Conservation (phyloP, 768 basidiomycete genomes). For the Xerocomus brunneocitrinus region DNA sequence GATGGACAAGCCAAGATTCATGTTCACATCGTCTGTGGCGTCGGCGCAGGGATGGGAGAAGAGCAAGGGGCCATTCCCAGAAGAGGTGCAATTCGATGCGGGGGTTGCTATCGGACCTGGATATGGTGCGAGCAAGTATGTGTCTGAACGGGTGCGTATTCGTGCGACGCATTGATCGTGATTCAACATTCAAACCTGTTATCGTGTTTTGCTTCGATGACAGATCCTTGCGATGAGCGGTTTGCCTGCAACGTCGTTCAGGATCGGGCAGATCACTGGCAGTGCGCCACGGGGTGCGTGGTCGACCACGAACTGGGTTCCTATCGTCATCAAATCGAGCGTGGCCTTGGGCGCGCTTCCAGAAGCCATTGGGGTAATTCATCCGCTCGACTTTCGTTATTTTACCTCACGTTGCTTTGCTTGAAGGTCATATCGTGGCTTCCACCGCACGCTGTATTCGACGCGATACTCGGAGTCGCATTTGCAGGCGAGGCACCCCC, state of each 20-base stretch:
- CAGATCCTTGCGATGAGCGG: constrained; percentile 32
- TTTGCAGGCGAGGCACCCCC: constrained; percentile 19
- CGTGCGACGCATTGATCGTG: neutral
- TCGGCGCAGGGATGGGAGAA: constrained; percentile 21
- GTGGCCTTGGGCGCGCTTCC: constrained; percentile 29
- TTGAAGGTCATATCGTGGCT: constrained; percentile 30
- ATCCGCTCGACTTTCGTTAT: neutral
- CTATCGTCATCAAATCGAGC: constrained; percentile 35
- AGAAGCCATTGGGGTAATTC: constrained; percentile 26
- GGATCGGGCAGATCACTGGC: constrained; percentile 37
- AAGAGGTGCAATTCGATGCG: constrained; percentile 29
- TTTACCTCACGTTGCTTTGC: neutral
- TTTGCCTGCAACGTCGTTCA: constrained; percentile 30
- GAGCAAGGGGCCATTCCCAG: constrained; percentile 30
- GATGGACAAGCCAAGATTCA: constrained; percentile 11
- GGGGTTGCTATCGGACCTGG: neutral
- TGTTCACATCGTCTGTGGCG: constrained; percentile 26
- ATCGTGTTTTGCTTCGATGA: neutral
- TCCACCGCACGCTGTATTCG: constrained; percentile 24
- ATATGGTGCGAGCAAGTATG: constrained; percentile 28
- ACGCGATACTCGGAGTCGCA: constrained; percentile 26
- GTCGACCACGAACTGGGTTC: constrained; percentile 36
- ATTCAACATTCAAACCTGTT: neutral
- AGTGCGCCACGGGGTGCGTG: constrained; percentile 33
- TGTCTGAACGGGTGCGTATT: constrained; percentile 29